Evolutionary conservation across 495 filamentous ascomycete genomes (phyloP).

Genomic region (Aspergillus incahuasiensis): DNA sequence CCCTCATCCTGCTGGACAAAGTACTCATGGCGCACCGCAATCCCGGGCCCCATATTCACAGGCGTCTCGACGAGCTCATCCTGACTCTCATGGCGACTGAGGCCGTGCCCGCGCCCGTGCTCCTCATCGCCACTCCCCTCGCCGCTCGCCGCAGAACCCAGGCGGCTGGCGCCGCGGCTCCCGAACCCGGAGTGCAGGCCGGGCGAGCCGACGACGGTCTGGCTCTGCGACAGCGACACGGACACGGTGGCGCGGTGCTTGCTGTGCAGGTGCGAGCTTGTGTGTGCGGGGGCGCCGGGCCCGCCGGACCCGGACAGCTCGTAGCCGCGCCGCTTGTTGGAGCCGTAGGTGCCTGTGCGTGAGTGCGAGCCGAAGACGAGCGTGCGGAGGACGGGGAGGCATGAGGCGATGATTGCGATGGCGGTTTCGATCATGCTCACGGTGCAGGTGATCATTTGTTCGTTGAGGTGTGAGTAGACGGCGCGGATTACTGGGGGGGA

Average conservation of each 20-base stretch:
- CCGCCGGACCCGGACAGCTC: constrained; percentile 13
- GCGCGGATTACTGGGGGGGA: constrained; percentile 19
- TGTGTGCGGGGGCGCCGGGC: not conserved
- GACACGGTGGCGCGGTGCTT: constrained; percentile 8
- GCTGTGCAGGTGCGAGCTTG: no score
- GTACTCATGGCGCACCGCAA: constrained; percentile 11
- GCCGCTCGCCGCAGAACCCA: not conserved
- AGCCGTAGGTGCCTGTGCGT: constrained; percentile 21
- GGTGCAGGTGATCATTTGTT: constrained; percentile 26
- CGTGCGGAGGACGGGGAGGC: constrained; percentile 25
- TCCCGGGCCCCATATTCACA: not conserved
- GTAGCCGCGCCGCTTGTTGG: constrained; percentile 13
- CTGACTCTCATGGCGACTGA: constrained; percentile 8
- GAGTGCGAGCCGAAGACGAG: constrained; percentile 22
- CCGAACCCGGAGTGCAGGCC: not conserved
- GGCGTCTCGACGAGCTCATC: constrained; percentile 5
- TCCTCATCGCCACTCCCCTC: not conserved
- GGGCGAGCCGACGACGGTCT: not conserved
- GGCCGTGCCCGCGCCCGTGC: no score
- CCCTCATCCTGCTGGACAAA: constrained; percentile 3
- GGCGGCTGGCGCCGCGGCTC: not conserved
- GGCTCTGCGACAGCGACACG: not conserved
- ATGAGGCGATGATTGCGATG: constrained; percentile 26
- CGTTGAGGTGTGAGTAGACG: constrained; percentile 20
- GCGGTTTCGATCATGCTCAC: constrained; percentile 27